These are phyloP conservation scores for Chondrus crispus DNA, from an alignment of 23 red algal genomes.

Conservation along the genomic window DNA sequence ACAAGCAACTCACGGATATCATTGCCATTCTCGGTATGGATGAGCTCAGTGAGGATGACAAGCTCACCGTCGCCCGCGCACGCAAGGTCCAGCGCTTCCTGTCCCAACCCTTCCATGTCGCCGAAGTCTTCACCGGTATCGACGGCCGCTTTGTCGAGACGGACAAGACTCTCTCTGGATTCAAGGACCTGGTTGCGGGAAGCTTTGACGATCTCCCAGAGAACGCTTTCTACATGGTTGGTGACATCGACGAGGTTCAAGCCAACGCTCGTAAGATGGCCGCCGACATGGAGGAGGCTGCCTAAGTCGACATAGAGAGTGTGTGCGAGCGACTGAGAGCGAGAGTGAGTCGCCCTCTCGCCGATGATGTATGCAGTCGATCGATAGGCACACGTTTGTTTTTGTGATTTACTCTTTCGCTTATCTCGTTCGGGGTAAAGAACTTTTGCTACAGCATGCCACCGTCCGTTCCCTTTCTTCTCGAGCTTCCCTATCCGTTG, in stretches of 20 bases:
- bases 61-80: slow-evolving; percentile 95
- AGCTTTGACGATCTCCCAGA: slow-evolving; percentile 97
- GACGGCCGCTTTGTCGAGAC: slow-evolving; percentile 97
- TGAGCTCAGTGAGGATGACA: slow-evolving; percentile 97
- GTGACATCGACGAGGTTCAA: slow-evolving; percentile 92
- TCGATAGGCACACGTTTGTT: too few relatives aligned
- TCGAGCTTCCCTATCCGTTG: slow-evolving; percentile 30
- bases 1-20: slow-evolving; percentile 99
- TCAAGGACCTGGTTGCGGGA: slow-evolving; percentile 90
- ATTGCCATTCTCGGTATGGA: slow-evolving; percentile 99
- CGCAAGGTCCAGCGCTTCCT: slow-evolving; percentile 99
- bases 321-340: too few relatives aligned
- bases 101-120: slow-evolving; percentile 97
- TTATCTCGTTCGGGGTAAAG: not conserved
- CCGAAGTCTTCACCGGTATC: slow-evolving; percentile 98
- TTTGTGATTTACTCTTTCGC: too few relatives aligned
- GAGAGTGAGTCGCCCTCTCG: too few relatives aligned
- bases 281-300: slow-evolving; percentile 77
- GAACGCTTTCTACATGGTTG: slow-evolving; percentile 98
- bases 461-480: slow-evolving; percentile 13
- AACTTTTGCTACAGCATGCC: not conserved
- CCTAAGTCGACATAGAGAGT: too few relatives aligned
- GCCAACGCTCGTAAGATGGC: slow-evolving; percentile 94
- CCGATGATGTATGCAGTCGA: too few relatives aligned
- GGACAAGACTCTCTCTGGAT: slow-evolving; percentile 93